Evolutionary conservation across 305 asterid species (phyloP).

Genomic region (Fraxinus dipetala): DNA sequence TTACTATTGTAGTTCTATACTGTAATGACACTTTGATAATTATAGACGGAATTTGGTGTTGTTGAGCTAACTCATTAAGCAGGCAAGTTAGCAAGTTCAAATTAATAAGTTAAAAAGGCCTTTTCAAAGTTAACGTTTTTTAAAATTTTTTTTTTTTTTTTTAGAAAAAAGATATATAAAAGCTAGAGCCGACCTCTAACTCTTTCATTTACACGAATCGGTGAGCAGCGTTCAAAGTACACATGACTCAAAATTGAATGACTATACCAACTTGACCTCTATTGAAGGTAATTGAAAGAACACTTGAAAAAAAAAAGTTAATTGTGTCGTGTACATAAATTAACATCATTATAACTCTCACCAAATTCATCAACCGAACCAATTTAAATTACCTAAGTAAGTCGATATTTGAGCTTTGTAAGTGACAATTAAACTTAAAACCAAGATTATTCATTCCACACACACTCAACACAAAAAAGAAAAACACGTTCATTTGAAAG

Average conservation of each 20-base stretch:
- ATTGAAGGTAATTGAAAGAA: background rate
- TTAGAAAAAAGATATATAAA: no score
- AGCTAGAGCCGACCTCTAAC: no score
- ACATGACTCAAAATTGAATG: background rate
- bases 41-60: no score
- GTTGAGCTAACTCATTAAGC: no score
- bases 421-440: background rate
- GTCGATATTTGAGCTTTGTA: background rate
- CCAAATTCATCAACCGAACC: background rate
- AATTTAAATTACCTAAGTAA: background rate
- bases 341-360: background rate
- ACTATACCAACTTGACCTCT: no score
- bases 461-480: background rate
- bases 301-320: background rate
- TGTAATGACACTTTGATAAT: no score
- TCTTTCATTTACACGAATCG: background rate
- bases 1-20: no score
- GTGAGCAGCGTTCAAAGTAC: background rate
- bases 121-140: no score
- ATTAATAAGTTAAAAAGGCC: no score
- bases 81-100: no score
- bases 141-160: no score
- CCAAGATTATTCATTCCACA: background rate
- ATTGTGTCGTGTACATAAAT: background rate
- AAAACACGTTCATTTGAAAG: background rate